These are phyloP conservation scores for Ceriops zippeliana DNA, from an alignment of 345 rosid genomes.

Conservation along the genomic window DNA sequence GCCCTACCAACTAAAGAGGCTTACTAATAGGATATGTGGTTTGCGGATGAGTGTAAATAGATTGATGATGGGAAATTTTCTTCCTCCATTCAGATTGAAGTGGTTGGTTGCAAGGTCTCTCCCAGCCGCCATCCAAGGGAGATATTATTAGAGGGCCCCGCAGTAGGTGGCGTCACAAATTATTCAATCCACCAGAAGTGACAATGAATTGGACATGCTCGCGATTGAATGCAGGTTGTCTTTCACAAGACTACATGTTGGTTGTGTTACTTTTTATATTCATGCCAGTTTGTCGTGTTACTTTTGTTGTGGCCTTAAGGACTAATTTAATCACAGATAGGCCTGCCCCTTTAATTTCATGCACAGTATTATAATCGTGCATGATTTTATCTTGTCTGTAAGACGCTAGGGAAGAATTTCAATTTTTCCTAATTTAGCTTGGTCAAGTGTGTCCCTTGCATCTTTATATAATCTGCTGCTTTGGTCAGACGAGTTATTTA, in stretches of 20 bases:
- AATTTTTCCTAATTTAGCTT: constrained; percentile 6
- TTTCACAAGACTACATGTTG: not conserved
- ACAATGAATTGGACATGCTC: constrained; percentile 9
- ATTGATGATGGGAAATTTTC: not conserved
- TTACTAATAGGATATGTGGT: not conserved
- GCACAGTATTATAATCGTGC: not conserved
- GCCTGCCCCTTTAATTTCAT: not conserved
- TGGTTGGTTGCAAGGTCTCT: constrained; percentile 19
- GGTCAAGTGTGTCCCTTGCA: not conserved
- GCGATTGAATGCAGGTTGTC: not conserved
- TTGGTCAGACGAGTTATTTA: not conserved
- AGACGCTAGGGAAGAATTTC: not conserved
- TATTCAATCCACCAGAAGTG: not conserved
- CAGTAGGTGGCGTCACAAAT: constrained; percentile 1
- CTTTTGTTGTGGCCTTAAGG: not conserved
- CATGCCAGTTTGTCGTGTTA: not conserved
- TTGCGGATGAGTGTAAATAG: not conserved
- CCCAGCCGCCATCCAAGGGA: not conserved
- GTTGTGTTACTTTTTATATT: not conserved
- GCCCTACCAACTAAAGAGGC: constrained; percentile 3
- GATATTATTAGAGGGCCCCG: not conserved
- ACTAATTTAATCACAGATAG: not conserved
- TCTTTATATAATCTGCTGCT: not conserved
- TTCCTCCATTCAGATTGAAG: not conserved
- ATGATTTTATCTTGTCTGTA: constrained; percentile 12